Evolutionary conservation across 1,284 basidiomycete genomes (phyloP).

Genomic region (Ustilago sp.): DNA sequence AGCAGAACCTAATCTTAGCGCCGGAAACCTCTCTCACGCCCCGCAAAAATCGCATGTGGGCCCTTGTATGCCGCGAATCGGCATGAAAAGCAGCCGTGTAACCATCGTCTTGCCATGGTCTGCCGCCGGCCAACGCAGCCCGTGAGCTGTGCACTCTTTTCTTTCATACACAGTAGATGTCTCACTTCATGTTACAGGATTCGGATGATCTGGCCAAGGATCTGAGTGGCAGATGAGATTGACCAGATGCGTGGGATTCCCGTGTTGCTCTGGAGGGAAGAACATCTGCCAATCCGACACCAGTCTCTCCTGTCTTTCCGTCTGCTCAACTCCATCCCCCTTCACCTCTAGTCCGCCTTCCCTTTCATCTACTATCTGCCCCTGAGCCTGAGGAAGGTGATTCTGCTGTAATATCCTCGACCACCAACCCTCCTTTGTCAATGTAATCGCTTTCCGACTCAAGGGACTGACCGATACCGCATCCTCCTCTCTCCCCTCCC

Average conservation of each 20-base stretch:
- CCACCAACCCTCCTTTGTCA: constrained; percentile 48
- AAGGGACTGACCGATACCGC: constrained; percentile 2
- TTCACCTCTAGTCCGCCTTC: neutral
- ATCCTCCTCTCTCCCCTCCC: neutral
- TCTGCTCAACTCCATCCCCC: neutral
- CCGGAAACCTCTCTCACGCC: constrained; percentile 26
- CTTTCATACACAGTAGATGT: neutral
- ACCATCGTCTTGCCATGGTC: neutral
- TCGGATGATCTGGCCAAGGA: constrained; percentile 38
- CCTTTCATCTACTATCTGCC: neutral
- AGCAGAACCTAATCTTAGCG: constrained; percentile 16
- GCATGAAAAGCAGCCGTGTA: constrained; percentile 5
- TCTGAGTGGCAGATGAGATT: constrained; percentile 34
- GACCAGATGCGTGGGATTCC: constrained; percentile 24
- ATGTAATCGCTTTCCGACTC: constrained; percentile 27
- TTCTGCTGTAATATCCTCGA: constrained; percentile 35
- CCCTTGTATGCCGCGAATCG: constrained; percentile 1
- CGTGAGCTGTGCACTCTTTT: too few species aligned
- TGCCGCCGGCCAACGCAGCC: neutral
- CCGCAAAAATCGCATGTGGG: constrained; percentile 3
- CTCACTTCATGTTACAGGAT: constrained; percentile 13
- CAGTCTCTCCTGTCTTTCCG: constrained; percentile 6
- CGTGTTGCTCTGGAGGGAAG: constrained; percentile 31
- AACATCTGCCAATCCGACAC: constrained; percentile 35
- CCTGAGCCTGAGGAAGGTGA: neutral